Base-by-base conservation (phyloP, 2,329 filamentous ascomycete species). In the Reticulascus tulasneorum region DNA sequence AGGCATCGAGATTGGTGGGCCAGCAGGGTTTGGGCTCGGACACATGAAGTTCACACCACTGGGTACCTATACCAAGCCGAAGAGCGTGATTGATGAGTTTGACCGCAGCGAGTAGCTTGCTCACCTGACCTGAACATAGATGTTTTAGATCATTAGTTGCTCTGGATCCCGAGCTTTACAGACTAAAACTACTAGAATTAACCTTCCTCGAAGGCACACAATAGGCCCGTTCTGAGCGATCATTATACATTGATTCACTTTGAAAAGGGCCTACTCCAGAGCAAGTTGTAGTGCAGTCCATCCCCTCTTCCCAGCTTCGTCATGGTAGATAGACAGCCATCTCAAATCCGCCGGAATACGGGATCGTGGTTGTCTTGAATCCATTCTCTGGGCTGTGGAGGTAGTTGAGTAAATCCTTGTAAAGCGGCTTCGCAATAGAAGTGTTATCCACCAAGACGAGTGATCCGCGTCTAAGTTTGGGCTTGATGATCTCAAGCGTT, bases 71-170 rank as follows among this genome's bases (percentile, higher is more conserved):
- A 55, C 60, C 9, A 69, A 69, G 50, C 73, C 73, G 1, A 49
- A 29, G 22, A 76, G 72, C 42, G 69, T 77, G 1, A 73, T 77
- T 52, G 69, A 75, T 27, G 73, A 76, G 53, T 76, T 48, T 22
- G 30, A 54, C 32, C 24, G 29, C 12, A 13, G 23, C 13, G 23
- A 25, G 13, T 13, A 25, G 3, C n/a, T n/a, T n/a, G n/a, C n/a
- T n/a, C n/a, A n/a, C n/a, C n/a, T n/a, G n/a, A n/a, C n/a, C n/a
- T n/a, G n/a, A n/a, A n/a, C n/a, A n/a, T n/a, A n/a, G n/a, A n/a
- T n/a, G n/a, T n/a, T n/a, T n/a, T n/a, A n/a, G n/a, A n/a, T n/a
- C n/a, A n/a, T n/a, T n/a, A n/a, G n/a, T n/a, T n/a, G n/a, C n/a
- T n/a, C n/a, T n/a, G n/a, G n/a, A n/a, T n/a, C n/a, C n/a, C n/a